Evolutionary conservation across 495 filamentous ascomycete species (phyloP).

Genomic region (Hypomontagnella submonticulosa): DNA sequence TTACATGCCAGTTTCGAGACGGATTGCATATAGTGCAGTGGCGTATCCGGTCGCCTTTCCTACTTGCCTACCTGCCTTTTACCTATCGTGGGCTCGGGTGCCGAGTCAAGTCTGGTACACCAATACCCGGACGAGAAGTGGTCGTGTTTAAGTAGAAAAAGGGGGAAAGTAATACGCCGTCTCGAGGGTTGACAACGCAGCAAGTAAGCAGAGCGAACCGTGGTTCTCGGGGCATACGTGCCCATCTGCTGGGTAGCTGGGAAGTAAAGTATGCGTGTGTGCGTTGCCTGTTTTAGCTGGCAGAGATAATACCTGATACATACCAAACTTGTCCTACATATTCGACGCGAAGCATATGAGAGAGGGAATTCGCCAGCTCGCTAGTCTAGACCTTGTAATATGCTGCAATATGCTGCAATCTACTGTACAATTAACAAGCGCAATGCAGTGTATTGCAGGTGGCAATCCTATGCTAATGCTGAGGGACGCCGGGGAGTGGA

Average conservation of each 20-base stretch:
- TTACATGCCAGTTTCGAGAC: slow-evolving; percentile 38
- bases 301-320: no score
- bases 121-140: slow-evolving; percentile 27
- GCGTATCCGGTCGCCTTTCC: slow-evolving; percentile 41
- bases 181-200: slow-evolving; percentile 38
- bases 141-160: slow-evolving; percentile 13
- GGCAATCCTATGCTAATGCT: slow-evolving; percentile 36
- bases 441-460: slow-evolving; percentile 18
- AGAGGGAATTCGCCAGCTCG: slow-evolving; percentile 3
- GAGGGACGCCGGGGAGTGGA: slow-evolving; percentile 31
- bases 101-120: slow-evolving; percentile 35
- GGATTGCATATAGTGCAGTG: slow-evolving; percentile 43
- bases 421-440: no score
- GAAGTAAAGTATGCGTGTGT: slow-evolving; percentile 12
- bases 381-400: slow-evolving; percentile 37
- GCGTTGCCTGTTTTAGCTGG: not conserved
- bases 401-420: slow-evolving; percentile 21
- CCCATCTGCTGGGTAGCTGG: slow-evolving; percentile 19
- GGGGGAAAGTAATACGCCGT: slow-evolving; percentile 11
- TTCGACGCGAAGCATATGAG: not conserved
- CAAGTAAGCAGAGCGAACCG: slow-evolving; percentile 38
- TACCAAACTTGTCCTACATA: slow-evolving; percentile 4
- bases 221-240: slow-evolving; percentile 33
- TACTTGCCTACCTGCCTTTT: slow-evolving; percentile 41
- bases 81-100: slow-evolving; percentile 31